Percentiles rank a stretch among this genome's conserved stretches.
Evolutionary conservation across 371 early-diverging fungal genomes (phyloP).

Genomic region (Thermomucor indicae-seudaticae): DNA sequence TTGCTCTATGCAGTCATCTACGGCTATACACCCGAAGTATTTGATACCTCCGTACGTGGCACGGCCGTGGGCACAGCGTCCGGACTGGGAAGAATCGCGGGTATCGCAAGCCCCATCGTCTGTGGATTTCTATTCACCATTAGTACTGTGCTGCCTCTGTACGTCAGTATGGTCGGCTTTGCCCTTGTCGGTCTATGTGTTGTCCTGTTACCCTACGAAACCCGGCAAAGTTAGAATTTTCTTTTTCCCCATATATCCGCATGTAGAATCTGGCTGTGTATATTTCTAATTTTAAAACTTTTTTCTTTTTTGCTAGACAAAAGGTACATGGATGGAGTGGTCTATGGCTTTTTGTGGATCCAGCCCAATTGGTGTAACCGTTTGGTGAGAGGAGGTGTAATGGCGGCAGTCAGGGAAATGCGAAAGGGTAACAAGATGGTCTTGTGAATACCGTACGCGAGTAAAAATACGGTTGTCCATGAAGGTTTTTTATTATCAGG

Average conservation of each 20-base stretch:
- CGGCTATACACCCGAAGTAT: slow-evolving; percentile 89
- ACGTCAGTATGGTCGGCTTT: slow-evolving; percentile 61
- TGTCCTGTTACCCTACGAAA: slow-evolving; percentile 68
- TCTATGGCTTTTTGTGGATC: not conserved
- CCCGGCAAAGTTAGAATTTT: slow-evolving; percentile 15
- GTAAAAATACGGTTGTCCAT: slow-evolving; percentile 18
- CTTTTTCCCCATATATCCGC: not conserved
- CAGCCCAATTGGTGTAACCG: not conserved
- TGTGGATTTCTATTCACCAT: slow-evolving; percentile 63
- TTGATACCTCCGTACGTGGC: slow-evolving; percentile 71
- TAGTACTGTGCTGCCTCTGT: slow-evolving; percentile 59
- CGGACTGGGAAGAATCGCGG: slow-evolving; percentile 72
- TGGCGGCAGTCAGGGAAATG: slow-evolving; percentile 26
- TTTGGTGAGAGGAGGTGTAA: slow-evolving; percentile 21
- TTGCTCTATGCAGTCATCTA: slow-evolving; percentile 82
- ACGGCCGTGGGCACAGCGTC: slow-evolving; percentile 81
- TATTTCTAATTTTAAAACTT: not conserved
- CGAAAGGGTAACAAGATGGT: slow-evolving; percentile 30
- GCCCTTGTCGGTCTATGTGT: slow-evolving; percentile 58
- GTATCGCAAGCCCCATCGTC: slow-evolving; percentile 72
- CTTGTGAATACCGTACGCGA: slow-evolving; percentile 40
- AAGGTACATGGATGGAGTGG: not conserved
- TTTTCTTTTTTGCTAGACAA: not conserved
- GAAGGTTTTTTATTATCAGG: too few species aligned
- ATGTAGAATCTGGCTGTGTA: too few species aligned